Base-by-base conservation (phyloP, 2,329 filamentous ascomycete species). In the Clonostachys solani region DNA sequence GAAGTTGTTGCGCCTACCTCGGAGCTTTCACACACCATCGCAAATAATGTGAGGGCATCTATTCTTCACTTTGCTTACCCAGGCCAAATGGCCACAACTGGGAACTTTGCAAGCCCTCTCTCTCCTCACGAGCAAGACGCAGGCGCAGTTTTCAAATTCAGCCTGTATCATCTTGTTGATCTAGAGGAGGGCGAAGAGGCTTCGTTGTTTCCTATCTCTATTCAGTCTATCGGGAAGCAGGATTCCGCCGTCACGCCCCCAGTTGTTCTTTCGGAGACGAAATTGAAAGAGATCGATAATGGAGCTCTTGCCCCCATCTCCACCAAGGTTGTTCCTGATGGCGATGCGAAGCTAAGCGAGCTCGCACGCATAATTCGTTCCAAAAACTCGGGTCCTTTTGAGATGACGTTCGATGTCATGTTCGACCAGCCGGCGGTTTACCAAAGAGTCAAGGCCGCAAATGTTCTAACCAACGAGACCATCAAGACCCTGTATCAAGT, bases 321-420 rank as follows among this genome's bases (percentile, higher is more conserved):
- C 15, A 36, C 23, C 29, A 51, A 49, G 33, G n/a, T 18, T 10
- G 41, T 49, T 23, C 48, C 48, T 6, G 10, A n/a, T 12, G 48
- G 43, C 16, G 33, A 45, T 15, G 36, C 48, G n/a, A 46, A 19
- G 3, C 38, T 51, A 3, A 47, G 51, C 8, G 61, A 66, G 33
- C 50, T 75, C 6, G 68, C 72, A 0, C 58, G 60, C 3, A 62
- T 75, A 4, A 55, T 77, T 3, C 66, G 74, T 0, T 72, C 68
- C 10, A 79, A 78, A 55, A 78, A 77, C 47, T 62, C 73, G 0
- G 75, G 75, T 0, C 74, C 75, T 0, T 78, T 66, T 47, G 73
- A 78, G 54, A 58, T 78, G 40, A 78, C 74, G 0, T 65, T 78
- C 17, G 75, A 79, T 48, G 63, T 76, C 42, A 71, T 79, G 59